Evolutionary conservation across 345 rosid species (phyloP), one percentile per base, ranked within the genome.

Genomic region (Reutealis trisperma): DNA sequence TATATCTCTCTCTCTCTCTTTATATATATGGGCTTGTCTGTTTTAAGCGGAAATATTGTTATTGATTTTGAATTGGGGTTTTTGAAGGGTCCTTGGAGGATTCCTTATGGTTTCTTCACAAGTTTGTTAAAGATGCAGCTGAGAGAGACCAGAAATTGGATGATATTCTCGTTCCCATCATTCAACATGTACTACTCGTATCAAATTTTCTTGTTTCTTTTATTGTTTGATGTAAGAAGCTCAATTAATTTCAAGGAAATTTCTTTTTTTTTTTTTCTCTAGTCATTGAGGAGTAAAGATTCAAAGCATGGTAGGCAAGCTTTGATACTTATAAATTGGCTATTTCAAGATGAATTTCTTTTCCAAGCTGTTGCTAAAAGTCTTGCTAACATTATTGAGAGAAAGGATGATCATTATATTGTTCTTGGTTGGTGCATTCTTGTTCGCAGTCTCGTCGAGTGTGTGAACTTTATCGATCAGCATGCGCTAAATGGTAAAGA

Each of bases 401-500:
- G 88, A 83, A 91, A 88, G 68, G 92, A 88, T 74, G 98, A 94
- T 47, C 92, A 83, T 25, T 90, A 83, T 77, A 49, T 92, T 22
- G 85, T 87, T 52, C 87, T 92, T 78, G 98, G 97, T 30, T 92
- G 98, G 98, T 92, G 97, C 81, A 79, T 80, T 22, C 93, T 94
- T 77, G 88, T 91, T 19, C 91, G 96, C 0, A 52, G 76, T 63
- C 86, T 94, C 73, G 77, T 88, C 75, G 94, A 91, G 73, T 84
- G 77, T 16, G 97, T 89, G 73, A 83, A 54, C 74, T 70, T 54
- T 14, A 79, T 66, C 71, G 90, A 87, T 71, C 91, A 84, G 37
- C 74, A 81, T 70, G 74, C 77, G 22, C 63, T 91, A 76, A 82
- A 85, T 77, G 98, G 97, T 92, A 83, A 83, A 67, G 18, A 25